phyloP scores from a whole-genome alignment of 192 early-diverging fungal species.

The Mortierella hygrophila region DNA sequence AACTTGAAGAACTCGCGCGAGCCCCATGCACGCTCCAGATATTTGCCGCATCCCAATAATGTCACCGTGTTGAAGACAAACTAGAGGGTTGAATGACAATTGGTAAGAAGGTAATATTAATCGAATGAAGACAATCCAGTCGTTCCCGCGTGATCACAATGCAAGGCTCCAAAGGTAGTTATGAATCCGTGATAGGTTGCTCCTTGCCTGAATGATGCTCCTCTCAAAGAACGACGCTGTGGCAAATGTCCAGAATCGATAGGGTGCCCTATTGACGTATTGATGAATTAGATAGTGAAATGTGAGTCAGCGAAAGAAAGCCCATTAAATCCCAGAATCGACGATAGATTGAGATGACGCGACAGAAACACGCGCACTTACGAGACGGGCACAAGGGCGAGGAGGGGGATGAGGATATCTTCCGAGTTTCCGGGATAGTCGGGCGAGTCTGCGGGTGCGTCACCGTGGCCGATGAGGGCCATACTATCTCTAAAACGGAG shows the following conservation, averaged over 20 bases:
- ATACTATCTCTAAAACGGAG: conserved; percentile 27
- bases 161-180: not conserved
- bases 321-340: not conserved
- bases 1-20: conserved; percentile 80
- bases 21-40: conserved; percentile 90
- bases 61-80: conserved; percentile 26
- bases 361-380: not conserved
- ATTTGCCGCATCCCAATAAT: conserved; percentile 75
- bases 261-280: conserved; percentile 22
- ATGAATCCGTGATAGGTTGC: not conserved
- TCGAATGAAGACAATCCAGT: not conserved
- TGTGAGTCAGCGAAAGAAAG: not conserved
- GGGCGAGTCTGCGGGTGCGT: not conserved
- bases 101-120: not conserved
- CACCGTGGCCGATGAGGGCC: not conserved
- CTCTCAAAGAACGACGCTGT: conserved; percentile 51
- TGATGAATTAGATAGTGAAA: not conserved
- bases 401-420: conserved; percentile 9
- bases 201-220: conserved; percentile 35
- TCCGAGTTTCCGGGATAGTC: not conserved
- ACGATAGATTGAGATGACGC: not conserved
- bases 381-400: conserved; percentile 36
- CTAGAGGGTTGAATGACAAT: not conserved
- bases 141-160: not conserved
- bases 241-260: conserved; percentile 52